These are phyloP conservation scores for Closterium sp. DNA, from an alignment of 139 green algal species.

Conservation along the genomic window DNA sequence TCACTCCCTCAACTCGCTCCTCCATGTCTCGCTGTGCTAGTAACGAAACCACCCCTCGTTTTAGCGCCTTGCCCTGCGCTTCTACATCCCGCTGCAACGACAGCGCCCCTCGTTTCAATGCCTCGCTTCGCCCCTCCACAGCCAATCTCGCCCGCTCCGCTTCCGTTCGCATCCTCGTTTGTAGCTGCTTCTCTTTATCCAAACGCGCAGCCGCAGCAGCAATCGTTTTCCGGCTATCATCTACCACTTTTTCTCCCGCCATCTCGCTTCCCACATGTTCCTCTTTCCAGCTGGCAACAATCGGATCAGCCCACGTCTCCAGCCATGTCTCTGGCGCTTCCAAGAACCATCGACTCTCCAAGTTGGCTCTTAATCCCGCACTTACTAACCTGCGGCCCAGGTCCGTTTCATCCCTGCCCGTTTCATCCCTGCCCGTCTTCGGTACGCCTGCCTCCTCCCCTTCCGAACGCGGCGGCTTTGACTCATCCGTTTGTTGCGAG, in stretches of 20 bases:
- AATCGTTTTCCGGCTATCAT: background rate
- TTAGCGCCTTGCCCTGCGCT: background rate
- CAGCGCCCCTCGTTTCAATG: background rate
- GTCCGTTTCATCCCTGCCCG: too few relatives aligned
- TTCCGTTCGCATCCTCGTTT: background rate
- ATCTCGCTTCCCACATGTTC: background rate
- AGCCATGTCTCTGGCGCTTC: background rate
- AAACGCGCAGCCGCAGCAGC: too few relatives aligned
- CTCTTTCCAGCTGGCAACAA: background rate
- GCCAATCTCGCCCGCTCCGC: background rate
- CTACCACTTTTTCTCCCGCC: background rate
- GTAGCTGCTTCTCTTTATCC: background rate
- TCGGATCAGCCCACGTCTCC: background rate
- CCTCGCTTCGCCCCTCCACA: background rate
- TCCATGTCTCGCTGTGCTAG: too few relatives aligned
- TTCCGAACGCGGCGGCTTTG: too few relatives aligned
- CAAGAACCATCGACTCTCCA: background rate
- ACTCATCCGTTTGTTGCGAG: too few relatives aligned
- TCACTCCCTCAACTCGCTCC: background rate
- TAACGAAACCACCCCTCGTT: background rate
- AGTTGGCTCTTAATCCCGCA: too few relatives aligned
- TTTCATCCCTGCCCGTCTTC: too few relatives aligned
- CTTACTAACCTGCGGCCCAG: too few relatives aligned
- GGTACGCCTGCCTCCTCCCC: too few relatives aligned
- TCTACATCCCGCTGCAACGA: background rate